Base-by-base conservation (phyloP, 805 yeast genomes). In the Pichia paraexigua region DNA sequence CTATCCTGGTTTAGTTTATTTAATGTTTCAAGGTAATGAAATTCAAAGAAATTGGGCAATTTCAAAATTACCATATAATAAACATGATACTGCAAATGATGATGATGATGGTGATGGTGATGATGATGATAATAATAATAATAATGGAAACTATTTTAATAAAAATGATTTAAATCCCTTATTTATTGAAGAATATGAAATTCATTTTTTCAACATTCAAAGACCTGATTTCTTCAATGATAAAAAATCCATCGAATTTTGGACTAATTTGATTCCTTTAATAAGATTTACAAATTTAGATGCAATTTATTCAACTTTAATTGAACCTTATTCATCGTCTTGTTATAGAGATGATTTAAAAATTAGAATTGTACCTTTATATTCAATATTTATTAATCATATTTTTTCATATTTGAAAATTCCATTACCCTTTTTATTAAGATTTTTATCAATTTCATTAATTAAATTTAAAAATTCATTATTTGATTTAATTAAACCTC, bases 401-500 rank as follows among this genome's bases (percentile, higher is more conserved):
- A 61, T 80, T 25, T 71, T 80, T 73, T 75, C 85, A 0, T 68
- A 64, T 30, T 63, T 76, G n/a, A 69, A 72, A 39, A 60, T 60
- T 7, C 79, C 85, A 1, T 60, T 85, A 32, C 85, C 85, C 0
- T 65, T 74, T 18, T 63, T 85, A 4, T 66, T 88, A n/a, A 69
- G 78, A 50, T 77, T 78, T 3, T 71, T 85, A 35, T 60, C 71
- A 15, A 53, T 71, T 9, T 63, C 83, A 1, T 63, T 86, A 24
- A 53, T 57, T 2, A 69, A 69, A 41, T 68, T 80, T 12, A 74
- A 72, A 9, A 20, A 59, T 0, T 67, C 69, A 3, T 78, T 83
- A 52, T 87, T 94, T 92, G 58, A 63, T 0, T 57, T 67, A 25
- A 71, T 81, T 4, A 68, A 75, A 1, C 87, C 87, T 0, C 68